Percentiles rank a stretch among this genome's conserved stretches.
These are phyloP conservation scores for Ascochyta clinopodiicola DNA, from an alignment of 2,329 filamentous ascomycete genomes.

Conservation along the genomic window DNA sequence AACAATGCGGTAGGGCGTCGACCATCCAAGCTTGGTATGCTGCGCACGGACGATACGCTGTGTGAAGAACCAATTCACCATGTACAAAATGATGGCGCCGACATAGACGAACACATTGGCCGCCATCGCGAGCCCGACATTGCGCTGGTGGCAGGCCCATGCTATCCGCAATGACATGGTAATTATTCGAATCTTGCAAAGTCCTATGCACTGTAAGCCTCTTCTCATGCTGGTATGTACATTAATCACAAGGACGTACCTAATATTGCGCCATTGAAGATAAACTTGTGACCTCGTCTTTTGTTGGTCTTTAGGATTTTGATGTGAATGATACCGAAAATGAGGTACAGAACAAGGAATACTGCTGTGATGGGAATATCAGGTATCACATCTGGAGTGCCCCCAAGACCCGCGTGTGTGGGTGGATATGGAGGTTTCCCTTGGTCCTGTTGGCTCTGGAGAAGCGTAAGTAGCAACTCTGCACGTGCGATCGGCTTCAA, in stretches of 20 bases:
- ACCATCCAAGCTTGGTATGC: slow-evolving; percentile 76
- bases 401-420: slow-evolving; percentile 34
- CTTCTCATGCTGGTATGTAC: not conserved
- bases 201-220: slow-evolving; percentile 40
- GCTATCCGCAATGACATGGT: slow-evolving; percentile 52
- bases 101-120: slow-evolving; percentile 75
- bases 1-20: slow-evolving; percentile 56
- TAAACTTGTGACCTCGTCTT: slow-evolving; percentile 51
- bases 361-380: slow-evolving; percentile 52
- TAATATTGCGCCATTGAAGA: slow-evolving; percentile 52
- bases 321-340: slow-evolving; percentile 51
- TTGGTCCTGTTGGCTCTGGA: slow-evolving; percentile 15
- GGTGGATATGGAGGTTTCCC: slow-evolving; percentile 42
- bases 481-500: not conserved
- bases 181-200: slow-evolving; percentile 53
- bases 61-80: slow-evolving; percentile 79
- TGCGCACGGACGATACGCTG: slow-evolving; percentile 78
- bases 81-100: slow-evolving; percentile 77
- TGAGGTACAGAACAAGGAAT: slow-evolving; percentile 52
- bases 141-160: slow-evolving; percentile 44
- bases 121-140: slow-evolving; percentile 60
- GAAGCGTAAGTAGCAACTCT: slow-evolving; percentile 13
- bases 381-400: slow-evolving; percentile 35
- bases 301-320: slow-evolving; percentile 51
- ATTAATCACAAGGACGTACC: slow-evolving; percentile 33